These are phyloP conservation scores for Cyclotella atomus DNA, from an alignment of 108 stramenopile species.

Conservation along the genomic window DNA sequence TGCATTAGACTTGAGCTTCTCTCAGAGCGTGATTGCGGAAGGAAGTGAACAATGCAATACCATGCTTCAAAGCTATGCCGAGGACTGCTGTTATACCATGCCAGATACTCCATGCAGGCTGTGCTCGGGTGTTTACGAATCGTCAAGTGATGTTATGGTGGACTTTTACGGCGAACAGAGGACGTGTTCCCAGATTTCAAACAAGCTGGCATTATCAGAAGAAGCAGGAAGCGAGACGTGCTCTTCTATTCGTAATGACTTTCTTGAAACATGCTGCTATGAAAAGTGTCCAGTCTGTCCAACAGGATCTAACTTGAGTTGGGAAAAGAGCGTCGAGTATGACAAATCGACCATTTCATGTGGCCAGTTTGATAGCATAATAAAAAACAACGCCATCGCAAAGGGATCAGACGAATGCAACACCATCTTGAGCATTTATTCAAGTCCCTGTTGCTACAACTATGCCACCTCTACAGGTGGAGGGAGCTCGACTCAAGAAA, in stretches of 20 bases:
- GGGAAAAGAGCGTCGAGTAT: constrained; percentile 52
- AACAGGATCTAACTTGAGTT: constrained; percentile 44
- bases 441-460: constrained; percentile 53
- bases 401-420: constrained; percentile 40
- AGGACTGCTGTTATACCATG: constrained; percentile 43
- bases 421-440: constrained; percentile 39
- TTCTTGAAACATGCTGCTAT: constrained; percentile 33
- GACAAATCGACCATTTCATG: constrained; percentile 41
- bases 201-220: constrained; percentile 44
- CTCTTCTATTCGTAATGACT: constrained; percentile 26
- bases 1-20: constrained; percentile 40
- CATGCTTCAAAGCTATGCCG: constrained; percentile 26
- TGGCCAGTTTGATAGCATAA: constrained; percentile 46
- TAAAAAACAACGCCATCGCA: constrained; percentile 24
- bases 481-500: background rate
- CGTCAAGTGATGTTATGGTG: constrained; percentile 22
- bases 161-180: constrained; percentile 40
- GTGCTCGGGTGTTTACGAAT: constrained; percentile 31
- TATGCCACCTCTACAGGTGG: constrained; percentile 40
- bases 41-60: constrained; percentile 32
- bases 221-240: constrained; percentile 41
- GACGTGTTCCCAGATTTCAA: constrained; percentile 37
- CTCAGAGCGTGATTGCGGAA: constrained; percentile 28
- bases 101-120: constrained; percentile 47
- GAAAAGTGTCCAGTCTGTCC: constrained; percentile 45